Base-by-base conservation (phyloP, 1,284 basidiomycete genomes). In the Phellopilus nigrolimitatus region DNA sequence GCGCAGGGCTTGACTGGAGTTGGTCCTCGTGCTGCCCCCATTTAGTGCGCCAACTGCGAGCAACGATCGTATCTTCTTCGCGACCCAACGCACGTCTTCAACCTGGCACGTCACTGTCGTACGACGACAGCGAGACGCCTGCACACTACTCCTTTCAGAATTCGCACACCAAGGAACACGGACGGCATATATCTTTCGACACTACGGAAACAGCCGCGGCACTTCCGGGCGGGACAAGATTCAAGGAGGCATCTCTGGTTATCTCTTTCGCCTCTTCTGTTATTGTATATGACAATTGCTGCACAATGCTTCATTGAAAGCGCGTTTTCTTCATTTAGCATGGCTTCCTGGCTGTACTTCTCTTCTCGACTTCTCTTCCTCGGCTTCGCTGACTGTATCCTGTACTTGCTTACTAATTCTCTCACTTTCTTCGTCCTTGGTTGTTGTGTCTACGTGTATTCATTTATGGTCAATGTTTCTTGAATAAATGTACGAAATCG, bases 191-290 rank as follows among this genome's bases (percentile, higher is more conserved):
- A 37, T 55, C 54, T 15, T 15, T 47, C 13, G 54, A 51, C 39
- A 47, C 49, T 12, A 24, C 48, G n/a, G 41, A 49, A 17, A 54
- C 53, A 19, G 36, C 31, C 38, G 33, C 44, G 6, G 36, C 54
- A 9, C 33, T 55, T 13, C 49, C 54, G 5, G 44, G 49, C n/a
- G 54, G 54, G 24, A 55, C 54, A 24, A 51, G 43, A 27, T 55
- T 55, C 34, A 55, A 48, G 34, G 54, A 55, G 30, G 15, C 8
- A 3, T 15, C 22, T 3, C 13, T 7, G 10, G 10, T 6, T 33
- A 33, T 33, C 31, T 2, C 31, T 9, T n/a, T 3, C 31, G 6
- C n/a, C 10, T 33, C 31, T 33, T n/a, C 10, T 7, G 28, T 30
- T 30, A 46, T 46, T 10, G 31, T 9, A 10, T 33, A 10, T 5